Evolutionary conservation across 2,329 filamentous ascomycete genomes (phyloP), one percentile per base, ranked within the genome.

Genomic region (Aciculosporium take): DNA sequence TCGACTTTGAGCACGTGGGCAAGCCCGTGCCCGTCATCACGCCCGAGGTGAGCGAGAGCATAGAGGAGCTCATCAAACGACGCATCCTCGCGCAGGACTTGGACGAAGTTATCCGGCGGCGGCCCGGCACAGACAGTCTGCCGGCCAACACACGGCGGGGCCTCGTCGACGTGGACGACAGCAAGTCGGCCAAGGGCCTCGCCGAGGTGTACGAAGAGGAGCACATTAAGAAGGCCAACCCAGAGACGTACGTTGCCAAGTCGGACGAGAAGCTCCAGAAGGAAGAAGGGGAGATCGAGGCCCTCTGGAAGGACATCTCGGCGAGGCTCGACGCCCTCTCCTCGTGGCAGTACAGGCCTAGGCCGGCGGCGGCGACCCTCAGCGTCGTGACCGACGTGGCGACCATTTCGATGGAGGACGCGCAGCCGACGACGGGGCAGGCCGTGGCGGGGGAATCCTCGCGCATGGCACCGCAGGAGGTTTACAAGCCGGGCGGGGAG

Each of bases 1-100:
- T 98, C 21, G 89, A 96, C 49, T 98, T 96, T 56, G 91, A 98
- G 63, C 79, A 93, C 53, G 78, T 85, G 18, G 91, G 91, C 55
- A 98, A 96, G 60, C 89, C 91, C 0, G 82, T 96, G 1, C 86
- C 89, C 1, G 84, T 96, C 46, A 87, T 95, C 57, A 96, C 91
- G 0, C 81, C 84, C 32, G 88, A 95, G 59, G 72, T 93, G 31
- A 93, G 79, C 41, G 88, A 95, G 59, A 79, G 80, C 52, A 93
- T 98, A 43, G 91, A 98, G 62, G 81, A 84, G 27, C 74, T 98
- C 45, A 88, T 98, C 66, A 96, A 96, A 64, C 78, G 86, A 30
- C 82, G 91, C 38, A 95, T 98, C 51, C 66, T 96, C 12, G 79
- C 84, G 1, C 79, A 81, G 48, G 84, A 95, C 52, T 96, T 98